Conservation (phyloP, 192 early-diverging fungal genomes). For the Backusella australiensis region DNA sequence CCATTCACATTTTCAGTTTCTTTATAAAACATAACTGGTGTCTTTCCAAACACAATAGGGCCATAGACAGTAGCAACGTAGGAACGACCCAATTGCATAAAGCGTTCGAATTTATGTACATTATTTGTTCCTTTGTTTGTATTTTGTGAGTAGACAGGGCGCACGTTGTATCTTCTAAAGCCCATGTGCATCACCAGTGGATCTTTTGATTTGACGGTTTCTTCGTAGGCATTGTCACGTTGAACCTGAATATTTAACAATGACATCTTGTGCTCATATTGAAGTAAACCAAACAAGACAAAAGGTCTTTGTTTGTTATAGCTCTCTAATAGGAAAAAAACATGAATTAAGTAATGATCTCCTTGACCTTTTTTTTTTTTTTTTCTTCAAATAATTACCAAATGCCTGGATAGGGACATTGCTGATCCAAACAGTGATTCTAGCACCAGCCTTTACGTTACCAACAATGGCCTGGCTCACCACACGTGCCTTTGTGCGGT, state of each 20-base stretch:
- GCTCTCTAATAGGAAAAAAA: conserved; percentile 35
- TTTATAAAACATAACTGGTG: conserved; percentile 82
- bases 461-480: conserved; percentile 51
- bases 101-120: conserved; percentile 95
- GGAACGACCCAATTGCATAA: conserved; percentile 71
- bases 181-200: conserved; percentile 84
- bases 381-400: conserved; percentile 19
- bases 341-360: background rate
- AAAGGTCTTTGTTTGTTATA: conserved; percentile 50
- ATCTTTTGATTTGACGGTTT: conserved; percentile 90
- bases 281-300: conserved; percentile 54
- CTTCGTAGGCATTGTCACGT: conserved; percentile 72
- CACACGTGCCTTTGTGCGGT: conserved; percentile 75
- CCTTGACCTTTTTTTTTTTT: background rate
- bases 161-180: conserved; percentile 82
- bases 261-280: conserved; percentile 93
- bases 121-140: conserved; percentile 80
- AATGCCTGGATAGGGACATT: conserved; percentile 64
- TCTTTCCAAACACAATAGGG: conserved; percentile 86
- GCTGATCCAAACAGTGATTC: conserved; percentile 71
- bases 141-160: conserved; percentile 90
- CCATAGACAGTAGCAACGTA: conserved; percentile 88
- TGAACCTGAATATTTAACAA: conserved; percentile 78
- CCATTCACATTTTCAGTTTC: conserved; percentile 56
- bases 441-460: conserved; percentile 57